phyloP scores from a whole-genome alignment of 78 protist species.

The Cavenderia fasciculata region DNA sequence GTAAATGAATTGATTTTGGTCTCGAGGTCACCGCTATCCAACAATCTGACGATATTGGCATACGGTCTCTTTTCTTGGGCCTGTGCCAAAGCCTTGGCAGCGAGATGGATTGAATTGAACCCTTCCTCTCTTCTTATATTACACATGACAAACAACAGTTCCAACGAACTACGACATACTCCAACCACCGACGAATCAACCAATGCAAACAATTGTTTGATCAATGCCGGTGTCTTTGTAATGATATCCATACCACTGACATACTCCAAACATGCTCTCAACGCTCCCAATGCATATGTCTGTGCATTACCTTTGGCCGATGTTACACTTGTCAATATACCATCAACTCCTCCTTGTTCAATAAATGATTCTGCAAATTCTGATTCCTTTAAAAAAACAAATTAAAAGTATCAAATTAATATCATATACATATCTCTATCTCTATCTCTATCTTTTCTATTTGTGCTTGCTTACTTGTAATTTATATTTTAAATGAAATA shows the following conservation, averaged over 20 bases:
- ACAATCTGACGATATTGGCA: conserved; percentile 15
- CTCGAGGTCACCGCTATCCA: conserved; percentile 62
- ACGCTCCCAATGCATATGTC: conserved; percentile 61
- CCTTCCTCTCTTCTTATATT: conserved; percentile 59
- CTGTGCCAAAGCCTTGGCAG: conserved; percentile 44
- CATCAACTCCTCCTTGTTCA: conserved; percentile 66
- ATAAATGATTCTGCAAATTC: conserved; percentile 79
- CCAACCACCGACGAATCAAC: conserved; percentile 61
- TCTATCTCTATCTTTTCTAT: too few species aligned
- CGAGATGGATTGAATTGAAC: conserved; percentile 58
- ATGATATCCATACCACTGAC: conserved; percentile 72
- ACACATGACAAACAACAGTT: conserved; percentile 61
- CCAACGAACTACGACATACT: conserved; percentile 63
- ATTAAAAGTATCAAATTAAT: not conserved
- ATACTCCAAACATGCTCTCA: conserved; percentile 72
- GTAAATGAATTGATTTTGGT: conserved; percentile 68
- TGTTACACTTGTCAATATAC: conserved; percentile 50
- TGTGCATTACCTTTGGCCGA: conserved; percentile 55
- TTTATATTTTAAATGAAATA: conserved; percentile 65
- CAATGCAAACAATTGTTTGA: conserved; percentile 48
- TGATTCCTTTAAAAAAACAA: conserved; percentile 16
- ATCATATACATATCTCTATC: not conserved
- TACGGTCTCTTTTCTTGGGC: conserved; percentile 6
- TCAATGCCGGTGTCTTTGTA: conserved; percentile 59
- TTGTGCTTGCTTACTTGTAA: conserved; percentile 20